Conservation (phyloP, 2,329 filamentous ascomycete genomes). For the Metarhizium album region DNA sequence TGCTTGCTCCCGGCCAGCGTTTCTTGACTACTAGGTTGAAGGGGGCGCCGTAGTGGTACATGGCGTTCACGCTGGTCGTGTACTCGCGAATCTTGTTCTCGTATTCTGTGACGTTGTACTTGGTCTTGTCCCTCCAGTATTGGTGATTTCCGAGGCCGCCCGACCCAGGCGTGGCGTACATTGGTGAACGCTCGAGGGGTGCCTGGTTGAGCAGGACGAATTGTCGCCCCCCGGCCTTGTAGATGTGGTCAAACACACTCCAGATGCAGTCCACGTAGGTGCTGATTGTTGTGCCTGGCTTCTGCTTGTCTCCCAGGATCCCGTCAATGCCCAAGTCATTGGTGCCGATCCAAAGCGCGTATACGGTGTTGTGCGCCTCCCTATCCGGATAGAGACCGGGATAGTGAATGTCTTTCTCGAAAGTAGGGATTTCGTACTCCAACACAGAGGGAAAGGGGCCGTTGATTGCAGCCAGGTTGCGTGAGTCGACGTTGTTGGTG, state of each 20-base stretch:
- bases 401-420: constrained; percentile 36
- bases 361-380: constrained; percentile 52
- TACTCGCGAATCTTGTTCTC: constrained; percentile 35
- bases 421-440: constrained; percentile 50
- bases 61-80: constrained; percentile 36
- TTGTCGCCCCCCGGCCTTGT: constrained; percentile 53
- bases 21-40: constrained; percentile 31
- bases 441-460: constrained; percentile 50
- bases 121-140: constrained; percentile 35
- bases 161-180: constrained; percentile 37
- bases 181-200: constrained; percentile 55
- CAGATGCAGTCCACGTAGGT: constrained; percentile 62
- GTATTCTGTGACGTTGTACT: constrained; percentile 36
- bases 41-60: constrained; percentile 39
- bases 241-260: constrained; percentile 49
- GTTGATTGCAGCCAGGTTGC: constrained; percentile 39
- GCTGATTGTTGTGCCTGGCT: constrained; percentile 45
- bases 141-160: constrained; percentile 11
- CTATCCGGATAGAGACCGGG: constrained; percentile 29
- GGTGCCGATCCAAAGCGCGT: constrained; percentile 70
- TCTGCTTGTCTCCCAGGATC: constrained; percentile 56
- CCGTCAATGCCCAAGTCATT: constrained; percentile 62
- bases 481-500: constrained; percentile 54
- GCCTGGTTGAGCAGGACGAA: constrained; percentile 63
- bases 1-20: constrained; percentile 45